Evolutionary conservation across 2,329 filamentous ascomycete species (phyloP).

Genomic region (Talaromyces verruculosus): DNA sequence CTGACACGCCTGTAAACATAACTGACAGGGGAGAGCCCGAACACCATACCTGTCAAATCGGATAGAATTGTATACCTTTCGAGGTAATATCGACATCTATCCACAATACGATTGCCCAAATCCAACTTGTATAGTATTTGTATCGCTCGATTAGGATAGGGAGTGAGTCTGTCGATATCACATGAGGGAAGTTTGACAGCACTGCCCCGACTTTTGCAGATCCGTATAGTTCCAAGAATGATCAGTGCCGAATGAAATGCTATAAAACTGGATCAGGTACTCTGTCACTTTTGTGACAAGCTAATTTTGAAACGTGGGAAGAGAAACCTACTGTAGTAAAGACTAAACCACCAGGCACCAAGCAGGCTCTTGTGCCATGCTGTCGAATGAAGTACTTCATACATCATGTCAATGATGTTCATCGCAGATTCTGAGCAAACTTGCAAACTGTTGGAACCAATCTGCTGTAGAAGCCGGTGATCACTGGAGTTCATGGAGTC

Average conservation of each 20-base stretch:
- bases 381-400: conserved; percentile 28
- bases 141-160: neutral
- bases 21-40: neutral
- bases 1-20: neutral
- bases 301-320: neutral
- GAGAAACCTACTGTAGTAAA: conserved; percentile 37
- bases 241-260: neutral
- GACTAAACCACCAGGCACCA: conserved; percentile 45
- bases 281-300: neutral
- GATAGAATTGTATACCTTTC: neutral
- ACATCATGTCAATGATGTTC: conserved; percentile 36
- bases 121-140: neutral
- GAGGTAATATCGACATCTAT: neutral
- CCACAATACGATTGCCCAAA: neutral
- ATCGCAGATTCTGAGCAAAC: conserved; percentile 34
- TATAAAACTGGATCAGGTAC: neutral
- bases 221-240: neutral
- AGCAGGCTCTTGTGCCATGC: conserved; percentile 29
- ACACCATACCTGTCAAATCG: neutral
- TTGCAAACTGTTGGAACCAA: conserved; percentile 25
- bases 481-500: neutral
- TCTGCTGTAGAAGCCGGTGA: conserved; percentile 16
- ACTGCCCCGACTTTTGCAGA: neutral
- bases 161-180: neutral
- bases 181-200: neutral